Evolutionary conservation across 148 eudicot genomes (phyloP).

Genomic region (Chenopodium formosanum): DNA sequence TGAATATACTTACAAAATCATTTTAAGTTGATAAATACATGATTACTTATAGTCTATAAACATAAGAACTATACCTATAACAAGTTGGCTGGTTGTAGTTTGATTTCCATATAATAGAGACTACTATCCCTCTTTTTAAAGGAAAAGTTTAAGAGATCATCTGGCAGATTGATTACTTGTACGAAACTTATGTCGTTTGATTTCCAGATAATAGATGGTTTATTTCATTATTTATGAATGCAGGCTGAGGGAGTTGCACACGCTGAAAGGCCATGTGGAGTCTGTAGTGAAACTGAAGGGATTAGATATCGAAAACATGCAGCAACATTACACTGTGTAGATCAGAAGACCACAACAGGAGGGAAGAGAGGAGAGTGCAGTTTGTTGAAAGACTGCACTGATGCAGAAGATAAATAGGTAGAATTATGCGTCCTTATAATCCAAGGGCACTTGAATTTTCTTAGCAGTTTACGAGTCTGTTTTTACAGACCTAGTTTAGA

Average conservation of each 20-base stretch:
- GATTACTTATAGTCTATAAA: neutral
- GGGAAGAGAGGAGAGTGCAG: neutral
- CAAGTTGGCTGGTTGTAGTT: too few species aligned
- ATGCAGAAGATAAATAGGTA: neutral
- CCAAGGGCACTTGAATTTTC: neutral
- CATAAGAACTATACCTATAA: too few species aligned
- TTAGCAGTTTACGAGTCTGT: neutral
- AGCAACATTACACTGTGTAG: conserved; percentile 43
- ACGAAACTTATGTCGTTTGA: neutral
- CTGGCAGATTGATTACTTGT: too few species aligned
- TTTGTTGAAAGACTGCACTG: neutral
- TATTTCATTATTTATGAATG: neutral
- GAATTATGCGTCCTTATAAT: conserved; percentile 8
- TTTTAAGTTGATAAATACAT: neutral
- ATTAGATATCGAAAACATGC: conserved; percentile 37
- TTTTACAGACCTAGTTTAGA: neutral
- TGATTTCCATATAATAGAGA: neutral
- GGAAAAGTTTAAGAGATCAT: too few species aligned
- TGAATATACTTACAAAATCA: too few species aligned
- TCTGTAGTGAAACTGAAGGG: conserved; percentile 48
- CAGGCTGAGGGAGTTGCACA: conserved; percentile 48
- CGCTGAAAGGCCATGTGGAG: conserved; percentile 43
- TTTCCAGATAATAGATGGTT: neutral
- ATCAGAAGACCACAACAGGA: neutral
- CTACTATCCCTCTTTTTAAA: neutral